Percentiles rank a stretch among this genome's conserved stretches.
phyloP scores from a whole-genome alignment of 148 eudicot species.

The Fagopyrum homotropicum region DNA sequence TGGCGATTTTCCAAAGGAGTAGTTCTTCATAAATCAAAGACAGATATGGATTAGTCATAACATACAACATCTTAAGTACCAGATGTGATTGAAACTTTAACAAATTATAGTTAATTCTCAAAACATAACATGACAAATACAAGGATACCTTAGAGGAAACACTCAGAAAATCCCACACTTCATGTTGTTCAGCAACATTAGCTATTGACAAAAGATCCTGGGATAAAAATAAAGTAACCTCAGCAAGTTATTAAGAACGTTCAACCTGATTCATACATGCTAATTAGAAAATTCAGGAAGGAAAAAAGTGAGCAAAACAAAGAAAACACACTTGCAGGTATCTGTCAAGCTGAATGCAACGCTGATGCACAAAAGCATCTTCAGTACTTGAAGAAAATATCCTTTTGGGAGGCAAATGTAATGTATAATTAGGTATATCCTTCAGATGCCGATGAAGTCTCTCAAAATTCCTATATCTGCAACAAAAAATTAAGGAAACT shows the following conservation, averaged over 20 bases:
- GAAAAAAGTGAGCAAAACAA: neutral
- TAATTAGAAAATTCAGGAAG: neutral
- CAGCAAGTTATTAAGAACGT: neutral
- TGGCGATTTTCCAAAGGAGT: conserved; percentile 83
- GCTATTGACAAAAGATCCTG: conserved; percentile 97
- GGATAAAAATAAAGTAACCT: conserved; percentile 14
- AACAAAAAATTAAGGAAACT: conserved; percentile 13
- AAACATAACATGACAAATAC: conserved; percentile 2
- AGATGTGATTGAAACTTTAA: neutral
- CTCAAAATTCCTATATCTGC: conserved; percentile 93
- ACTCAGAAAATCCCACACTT: conserved; percentile 97
- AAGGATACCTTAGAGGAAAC: conserved; percentile 73
- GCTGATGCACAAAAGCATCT: conserved; percentile 97
- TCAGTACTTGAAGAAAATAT: conserved; percentile 98
- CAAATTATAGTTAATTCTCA: neutral
- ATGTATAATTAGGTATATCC: conserved; percentile 88
- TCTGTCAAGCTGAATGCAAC: conserved; percentile 93
- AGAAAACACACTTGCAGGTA: conserved; percentile 66
- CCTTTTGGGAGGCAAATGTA: conserved; percentile 97
- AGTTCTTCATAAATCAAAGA: conserved; percentile 50
- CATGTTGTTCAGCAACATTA: conserved; percentile 98
- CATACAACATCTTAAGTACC: neutral
- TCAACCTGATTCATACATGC: neutral
- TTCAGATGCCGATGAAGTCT: conserved; percentile 89
- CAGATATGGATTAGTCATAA: neutral